Evolutionary conservation across 495 filamentous ascomycete species (phyloP), one percentile per base, ranked within the genome.

Genomic region (Glarea lozoyensis): DNA sequence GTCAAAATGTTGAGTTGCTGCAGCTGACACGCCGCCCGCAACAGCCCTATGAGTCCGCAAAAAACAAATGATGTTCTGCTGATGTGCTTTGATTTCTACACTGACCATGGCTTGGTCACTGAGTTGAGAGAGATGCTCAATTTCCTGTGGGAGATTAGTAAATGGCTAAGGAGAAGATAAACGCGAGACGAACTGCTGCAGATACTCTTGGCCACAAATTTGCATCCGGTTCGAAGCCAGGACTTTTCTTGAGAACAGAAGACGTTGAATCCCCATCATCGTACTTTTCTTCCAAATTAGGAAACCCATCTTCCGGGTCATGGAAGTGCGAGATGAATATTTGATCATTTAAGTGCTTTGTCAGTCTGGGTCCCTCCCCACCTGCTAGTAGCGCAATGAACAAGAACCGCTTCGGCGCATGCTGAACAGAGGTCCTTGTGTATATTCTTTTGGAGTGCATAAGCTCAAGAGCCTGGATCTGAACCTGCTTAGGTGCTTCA

Each of bases 311-410:
- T 12, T 78, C 73, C 3, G 73, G 66, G 24, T 81, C 70, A 55
- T 98, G 88, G 62, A 78, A 86, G 60, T 96, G 88, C 0, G 87
- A 89, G 13, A 98, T 78, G 55, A 89, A 85, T 46, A 97, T 78
- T 50, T 84, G 76, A 42, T 96, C 88, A 56, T 84, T 86, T 67
- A 94, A 57, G 45, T 74, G 71, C 32, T 65, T 55, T 13, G 65
- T 70, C 13, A 76, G 63, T 22, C 59, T 62, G 2, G 65, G 68
- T 37, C 61, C 59, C 13, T 63, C 59, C 11, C 56, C 52, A 39
- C 65, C 64, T 25, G 65, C 68, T 22, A 88, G 61, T 12, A 94
- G 59, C 11, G 87, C 79, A 18, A 95, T 63, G 53, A 96, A 77
- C 12, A 95, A 65, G 61, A 97, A 97, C 25, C 75, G 71, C 52